phyloP scores from a whole-genome alignment of 805 yeast genomes.

The Candida caryicola region DNA sequence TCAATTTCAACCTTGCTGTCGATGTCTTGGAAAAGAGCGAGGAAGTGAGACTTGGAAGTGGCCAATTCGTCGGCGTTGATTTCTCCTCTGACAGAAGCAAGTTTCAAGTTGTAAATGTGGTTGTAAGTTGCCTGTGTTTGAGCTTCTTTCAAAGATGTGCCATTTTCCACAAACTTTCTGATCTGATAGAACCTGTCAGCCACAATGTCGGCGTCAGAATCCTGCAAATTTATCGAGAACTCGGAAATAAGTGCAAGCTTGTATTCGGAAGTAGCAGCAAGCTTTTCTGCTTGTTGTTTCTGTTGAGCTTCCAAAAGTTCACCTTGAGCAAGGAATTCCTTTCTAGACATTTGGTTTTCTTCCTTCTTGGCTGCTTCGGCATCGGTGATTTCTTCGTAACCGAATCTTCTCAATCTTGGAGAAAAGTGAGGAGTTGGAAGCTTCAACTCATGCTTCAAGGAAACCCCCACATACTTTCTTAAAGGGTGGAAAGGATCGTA shows the following conservation, averaged over 20 bases:
- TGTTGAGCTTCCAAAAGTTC: slow-evolving; percentile 41
- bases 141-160: slow-evolving; percentile 56
- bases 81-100: slow-evolving; percentile 39
- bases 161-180: slow-evolving; percentile 52
- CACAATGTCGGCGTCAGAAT: slow-evolving; percentile 28
- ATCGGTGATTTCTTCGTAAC: slow-evolving; percentile 55
- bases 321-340: slow-evolving; percentile 58
- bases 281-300: slow-evolving; percentile 42
- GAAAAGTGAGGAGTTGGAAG: slow-evolving; percentile 89
- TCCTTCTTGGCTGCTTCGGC: slow-evolving; percentile 54
- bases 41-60: slow-evolving; percentile 20
- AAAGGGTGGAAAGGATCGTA: slow-evolving; percentile 95
- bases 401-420: slow-evolving; percentile 86
- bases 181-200: slow-evolving; percentile 51
- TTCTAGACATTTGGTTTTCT: slow-evolving; percentile 60
- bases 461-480: slow-evolving; percentile 86
- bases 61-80: slow-evolving; percentile 18
- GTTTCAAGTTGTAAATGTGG: slow-evolving; percentile 42
- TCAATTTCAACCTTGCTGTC: slow-evolving; percentile 52
- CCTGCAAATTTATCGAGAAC: slow-evolving; percentile 30
- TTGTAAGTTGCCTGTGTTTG: slow-evolving; percentile 55
- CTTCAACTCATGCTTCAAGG: slow-evolving; percentile 57
- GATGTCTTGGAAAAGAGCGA: slow-evolving; percentile 33
- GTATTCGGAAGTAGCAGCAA: slow-evolving; percentile 14
- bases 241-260: slow-evolving; percentile 20